These are phyloP conservation scores for Pythium rishiriense DNA, from an alignment of 352 stramenopile species.

Conservation along the genomic window DNA sequence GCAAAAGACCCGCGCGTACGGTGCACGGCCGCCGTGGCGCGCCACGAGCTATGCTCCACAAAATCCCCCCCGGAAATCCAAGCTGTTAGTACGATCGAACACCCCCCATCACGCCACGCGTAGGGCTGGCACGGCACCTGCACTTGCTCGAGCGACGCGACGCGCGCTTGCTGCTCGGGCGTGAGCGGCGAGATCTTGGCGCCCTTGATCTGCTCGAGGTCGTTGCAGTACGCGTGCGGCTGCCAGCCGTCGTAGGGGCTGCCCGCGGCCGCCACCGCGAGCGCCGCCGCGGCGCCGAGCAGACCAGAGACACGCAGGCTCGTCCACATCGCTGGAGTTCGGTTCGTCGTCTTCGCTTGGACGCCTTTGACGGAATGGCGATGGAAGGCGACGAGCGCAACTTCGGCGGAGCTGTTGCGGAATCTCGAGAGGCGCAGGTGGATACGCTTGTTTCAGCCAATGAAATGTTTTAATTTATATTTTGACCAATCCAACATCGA, in stretches of 20 bases:
- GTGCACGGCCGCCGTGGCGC: slow-evolving; percentile 70
- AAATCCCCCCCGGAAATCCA: no score
- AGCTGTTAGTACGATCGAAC: no score
- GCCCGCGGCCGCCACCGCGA: slow-evolving; percentile 30
- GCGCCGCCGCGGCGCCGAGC: slow-evolving; percentile 22
- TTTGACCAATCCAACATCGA: slow-evolving; percentile 6
- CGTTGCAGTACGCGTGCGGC: slow-evolving; percentile 82
- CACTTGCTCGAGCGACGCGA: slow-evolving; percentile 80
- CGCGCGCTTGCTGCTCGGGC: slow-evolving; percentile 48
- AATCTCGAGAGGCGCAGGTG: slow-evolving; percentile 11
- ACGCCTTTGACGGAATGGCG: slow-evolving; percentile 6
- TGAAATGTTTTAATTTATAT: neutral
- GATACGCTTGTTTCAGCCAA: slow-evolving; percentile 20
- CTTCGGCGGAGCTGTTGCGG: slow-evolving; percentile 12
- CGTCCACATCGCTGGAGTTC: slow-evolving; percentile 10
- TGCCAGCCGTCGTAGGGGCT: slow-evolving; percentile 74
- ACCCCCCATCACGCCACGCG: no score
- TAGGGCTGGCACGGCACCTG: no score
- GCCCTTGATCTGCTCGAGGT: slow-evolving; percentile 56
- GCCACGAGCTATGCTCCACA: slow-evolving; percentile 49
- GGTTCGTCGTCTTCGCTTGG: neutral
- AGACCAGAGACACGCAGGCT: slow-evolving; percentile 7
- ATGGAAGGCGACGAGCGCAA: neutral
- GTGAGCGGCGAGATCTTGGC: slow-evolving; percentile 61
- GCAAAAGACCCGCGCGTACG: slow-evolving; percentile 76